These are phyloP conservation scores for Pseudogymnoascus sp. DNA, from an alignment of 2,329 filamentous ascomycete species.

Conservation along the genomic window DNA sequence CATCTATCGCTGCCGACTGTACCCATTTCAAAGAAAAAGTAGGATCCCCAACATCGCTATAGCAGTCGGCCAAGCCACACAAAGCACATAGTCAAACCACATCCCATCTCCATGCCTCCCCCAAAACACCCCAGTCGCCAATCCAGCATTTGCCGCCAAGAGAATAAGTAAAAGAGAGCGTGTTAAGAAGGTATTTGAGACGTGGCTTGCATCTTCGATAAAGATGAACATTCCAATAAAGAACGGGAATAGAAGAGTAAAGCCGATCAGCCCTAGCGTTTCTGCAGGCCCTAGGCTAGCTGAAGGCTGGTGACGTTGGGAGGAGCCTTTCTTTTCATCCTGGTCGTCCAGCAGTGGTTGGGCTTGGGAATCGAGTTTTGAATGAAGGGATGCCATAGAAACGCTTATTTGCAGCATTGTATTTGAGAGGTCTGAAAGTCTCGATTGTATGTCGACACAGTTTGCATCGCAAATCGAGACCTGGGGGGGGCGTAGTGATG, in stretches of 20 bases:
- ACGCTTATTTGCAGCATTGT: neutral
- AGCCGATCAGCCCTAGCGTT: neutral
- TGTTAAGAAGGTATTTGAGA: neutral
- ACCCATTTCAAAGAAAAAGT: neutral
- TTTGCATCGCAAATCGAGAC: neutral
- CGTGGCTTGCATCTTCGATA: neutral
- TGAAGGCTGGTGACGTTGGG: neutral
- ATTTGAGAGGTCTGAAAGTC: neutral
- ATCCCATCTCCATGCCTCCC: neutral
- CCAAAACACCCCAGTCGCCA: neutral
- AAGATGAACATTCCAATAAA: neutral
- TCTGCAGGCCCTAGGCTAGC: neutral
- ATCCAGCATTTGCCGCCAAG: neutral
- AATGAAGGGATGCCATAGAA: neutral
- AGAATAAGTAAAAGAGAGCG: neutral
- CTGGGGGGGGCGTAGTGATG: neutral
- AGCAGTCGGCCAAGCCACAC: neutral
- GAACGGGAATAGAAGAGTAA: neutral
- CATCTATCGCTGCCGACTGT: neutral
- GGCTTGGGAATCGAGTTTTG: neutral
- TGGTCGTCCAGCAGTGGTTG: neutral
- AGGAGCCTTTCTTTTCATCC: neutral
- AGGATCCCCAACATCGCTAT: neutral
- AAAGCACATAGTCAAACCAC: neutral
- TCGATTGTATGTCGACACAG: neutral